Base-by-base conservation (phyloP, 2,329 filamentous ascomycete species). In the Malbranchea cinnamomea region DNA sequence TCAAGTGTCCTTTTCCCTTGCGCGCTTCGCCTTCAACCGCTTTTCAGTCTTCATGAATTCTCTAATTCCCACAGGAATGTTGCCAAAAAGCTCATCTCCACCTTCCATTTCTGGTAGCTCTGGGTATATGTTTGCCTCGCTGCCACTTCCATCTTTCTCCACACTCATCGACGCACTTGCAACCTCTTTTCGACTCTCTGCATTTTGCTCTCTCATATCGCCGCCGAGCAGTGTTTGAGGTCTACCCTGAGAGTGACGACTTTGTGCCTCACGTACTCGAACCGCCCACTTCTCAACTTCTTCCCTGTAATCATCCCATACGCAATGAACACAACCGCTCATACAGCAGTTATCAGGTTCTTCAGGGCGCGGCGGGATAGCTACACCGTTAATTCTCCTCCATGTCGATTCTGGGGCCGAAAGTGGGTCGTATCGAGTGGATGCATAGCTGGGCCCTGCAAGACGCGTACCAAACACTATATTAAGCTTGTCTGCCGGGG, bases 331-430 rank as follows among this genome's bases (percentile, higher is more conserved):
- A 51, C 89, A 98, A 3, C 89, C 89, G 48, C 81, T 89, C 89
- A 98, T 98, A 57, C 89, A 98, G 66, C 89, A 98, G 50, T 98
- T 94, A 47, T 95, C 89, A 3, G 89, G 89, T 56, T 98, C 87
- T 27, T 73, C 67, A 1, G 89, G 89, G 27, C 71, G 70, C 0
- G 84, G 85, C 2, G 89, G 89, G 4, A 95, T 78, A 11, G 72
- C 57, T 1, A 95, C 68, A 3, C 85, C 87, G 1, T 80, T 84
- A 32, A 94, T 63, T 2, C 53, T 59, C 32, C 49, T 53, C 36
- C 72, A 62, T 6, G 62, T 69, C 28, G 73, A 73, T 37, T 68
- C 63, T 9, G 65, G 59, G 8, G 71, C 59, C 20, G 73, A 65
- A 3, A 63, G 65, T 4, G 72, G 55, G 23, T 52, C 50, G 33